phyloP scores from a whole-genome alignment of 805 yeast species.

The Pichia gijzeniarum region DNA sequence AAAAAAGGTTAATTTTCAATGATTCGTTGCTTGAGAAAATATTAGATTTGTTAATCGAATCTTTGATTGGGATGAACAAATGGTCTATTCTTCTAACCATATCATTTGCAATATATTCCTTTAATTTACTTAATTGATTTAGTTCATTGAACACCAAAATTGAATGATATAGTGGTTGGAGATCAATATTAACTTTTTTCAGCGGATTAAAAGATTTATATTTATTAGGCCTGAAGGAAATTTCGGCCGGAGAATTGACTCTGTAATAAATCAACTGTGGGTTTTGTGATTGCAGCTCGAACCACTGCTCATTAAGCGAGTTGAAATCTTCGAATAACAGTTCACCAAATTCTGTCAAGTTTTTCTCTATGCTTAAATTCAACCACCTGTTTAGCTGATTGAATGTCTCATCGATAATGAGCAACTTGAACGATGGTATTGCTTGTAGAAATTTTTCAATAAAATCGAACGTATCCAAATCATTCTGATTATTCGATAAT shows the following conservation, averaged over 20 bases:
- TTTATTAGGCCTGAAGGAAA: conserved; percentile 53
- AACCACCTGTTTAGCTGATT: conserved; percentile 62
- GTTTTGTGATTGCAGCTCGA: conserved; percentile 37
- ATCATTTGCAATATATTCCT: conserved; percentile 61
- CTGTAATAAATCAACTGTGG: conserved; percentile 48
- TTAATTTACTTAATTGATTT: conserved; percentile 55
- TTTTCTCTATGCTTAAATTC: conserved; percentile 52
- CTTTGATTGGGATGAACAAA: conserved; percentile 54
- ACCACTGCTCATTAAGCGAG: conserved; percentile 57
- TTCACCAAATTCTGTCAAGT: conserved; percentile 53
- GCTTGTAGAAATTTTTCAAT: conserved; percentile 67
- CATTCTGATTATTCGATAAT: conserved; percentile 61
- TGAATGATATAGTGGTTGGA: conserved; percentile 77
- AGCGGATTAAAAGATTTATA: conserved; percentile 41
- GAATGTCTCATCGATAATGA: conserved; percentile 70
- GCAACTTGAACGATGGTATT: conserved; percentile 65
- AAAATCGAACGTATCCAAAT: conserved; percentile 62
- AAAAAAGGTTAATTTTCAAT: conserved; percentile 50
- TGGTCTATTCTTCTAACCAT: conserved; percentile 64
- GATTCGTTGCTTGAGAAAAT: conserved; percentile 34
- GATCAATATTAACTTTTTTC: conserved; percentile 45
- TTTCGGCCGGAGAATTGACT: conserved; percentile 82
- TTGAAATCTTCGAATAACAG: conserved; percentile 48
- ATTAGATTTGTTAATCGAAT: conserved; percentile 29
- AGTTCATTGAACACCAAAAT: conserved; percentile 74